Percentiles rank a stretch among this genome's conserved stretches.
Evolutionary conservation across 106 monocot species (phyloP).

Genomic region (Phalaenopsis equestris): DNA sequence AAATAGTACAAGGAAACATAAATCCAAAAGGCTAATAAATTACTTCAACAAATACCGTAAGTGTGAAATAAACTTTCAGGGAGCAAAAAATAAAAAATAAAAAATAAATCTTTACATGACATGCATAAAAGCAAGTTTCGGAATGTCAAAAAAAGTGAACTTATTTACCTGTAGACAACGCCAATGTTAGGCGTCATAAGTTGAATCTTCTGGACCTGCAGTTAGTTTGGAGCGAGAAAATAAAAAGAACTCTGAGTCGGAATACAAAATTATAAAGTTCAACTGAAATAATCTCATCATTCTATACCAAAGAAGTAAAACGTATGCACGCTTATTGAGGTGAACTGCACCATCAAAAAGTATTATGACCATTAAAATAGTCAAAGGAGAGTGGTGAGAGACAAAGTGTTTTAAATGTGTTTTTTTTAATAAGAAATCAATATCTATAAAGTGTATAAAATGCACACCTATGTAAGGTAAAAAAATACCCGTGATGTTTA

Average conservation of each 20-base stretch:
- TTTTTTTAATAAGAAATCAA: not conserved
- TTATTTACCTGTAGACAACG: constrained; percentile 83
- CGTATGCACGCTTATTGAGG: not conserved
- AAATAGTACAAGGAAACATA: not conserved
- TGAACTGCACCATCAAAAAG: not conserved
- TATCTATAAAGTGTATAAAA: not conserved
- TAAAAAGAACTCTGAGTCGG: not conserved
- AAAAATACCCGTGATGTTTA: not conserved
- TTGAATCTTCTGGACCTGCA: constrained; percentile 90
- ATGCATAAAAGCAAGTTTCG: not conserved
- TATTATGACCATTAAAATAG: not conserved
- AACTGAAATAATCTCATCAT: not conserved
- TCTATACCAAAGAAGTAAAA: not conserved
- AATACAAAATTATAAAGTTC: not conserved
- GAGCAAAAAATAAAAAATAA: not conserved
- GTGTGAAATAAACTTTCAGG: not conserved
- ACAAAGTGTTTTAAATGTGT: not conserved
- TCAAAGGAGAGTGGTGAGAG: not conserved
- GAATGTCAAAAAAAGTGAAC: not conserved
- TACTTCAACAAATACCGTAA: not conserved
- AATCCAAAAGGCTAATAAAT: not conserved
- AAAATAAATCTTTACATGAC: not conserved
- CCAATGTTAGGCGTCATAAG: constrained; percentile 87
- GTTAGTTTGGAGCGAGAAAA: not conserved
- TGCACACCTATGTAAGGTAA: not conserved